Conservation (phyloP, 257 asterid genomes). For the Scutellaria minor region DNA sequence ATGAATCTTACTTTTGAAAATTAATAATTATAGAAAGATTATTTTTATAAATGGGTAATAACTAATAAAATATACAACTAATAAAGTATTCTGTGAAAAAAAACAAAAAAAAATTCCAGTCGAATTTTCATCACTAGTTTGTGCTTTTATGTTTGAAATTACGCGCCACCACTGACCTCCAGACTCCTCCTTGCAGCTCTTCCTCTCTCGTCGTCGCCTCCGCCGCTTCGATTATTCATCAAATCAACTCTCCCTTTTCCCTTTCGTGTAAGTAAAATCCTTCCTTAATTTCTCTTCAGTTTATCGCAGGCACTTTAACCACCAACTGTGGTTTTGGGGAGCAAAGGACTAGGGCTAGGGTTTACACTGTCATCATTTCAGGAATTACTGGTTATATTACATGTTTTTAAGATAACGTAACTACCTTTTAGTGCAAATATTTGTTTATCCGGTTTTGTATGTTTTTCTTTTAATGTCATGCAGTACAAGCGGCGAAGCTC, state of each 20-base stretch:
- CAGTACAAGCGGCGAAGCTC: conserved; percentile 34
- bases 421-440: background rate
- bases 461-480: background rate
- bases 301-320: conserved; percentile 3
- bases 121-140: background rate
- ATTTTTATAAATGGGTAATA: too few species aligned
- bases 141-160: conserved; percentile 33
- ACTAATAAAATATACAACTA: too few species aligned
- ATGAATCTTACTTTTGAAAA: too few species aligned
- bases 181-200: conserved; percentile 23
- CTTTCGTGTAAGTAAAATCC: conserved; percentile 2
- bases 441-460: conserved; percentile 18
- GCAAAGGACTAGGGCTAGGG: conserved; percentile 39
- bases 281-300: background rate
- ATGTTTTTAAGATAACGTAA: background rate
- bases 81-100: too few species aligned
- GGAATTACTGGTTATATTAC: conserved; percentile 20
- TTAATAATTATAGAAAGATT: too few species aligned
- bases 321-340: conserved; percentile 25
- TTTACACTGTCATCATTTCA: conserved; percentile 24
- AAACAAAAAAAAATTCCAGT: too few species aligned
- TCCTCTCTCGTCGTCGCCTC: conserved; percentile 32
- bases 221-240: conserved; percentile 31
- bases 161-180: conserved; percentile 48
- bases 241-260: conserved; percentile 1